Evolutionary conservation across 208 protist species (phyloP), one percentile per base, ranked within the genome.

Genomic region (Leishmania mexicana): DNA sequence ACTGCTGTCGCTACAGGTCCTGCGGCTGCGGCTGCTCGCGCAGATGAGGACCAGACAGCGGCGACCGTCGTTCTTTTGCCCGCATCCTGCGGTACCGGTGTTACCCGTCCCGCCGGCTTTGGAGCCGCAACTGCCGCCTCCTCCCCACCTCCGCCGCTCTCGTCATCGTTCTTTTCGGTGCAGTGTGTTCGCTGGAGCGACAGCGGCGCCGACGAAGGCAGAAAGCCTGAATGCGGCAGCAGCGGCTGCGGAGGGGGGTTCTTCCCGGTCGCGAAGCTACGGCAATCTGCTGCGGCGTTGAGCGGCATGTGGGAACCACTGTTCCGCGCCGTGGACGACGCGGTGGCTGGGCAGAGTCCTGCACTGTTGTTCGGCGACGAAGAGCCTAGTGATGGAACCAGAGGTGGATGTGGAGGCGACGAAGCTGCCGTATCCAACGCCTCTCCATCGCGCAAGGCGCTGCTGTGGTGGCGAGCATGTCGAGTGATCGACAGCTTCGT

Each of bases 261-360:
- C 24, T 96, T 96, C 81, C 85, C 87, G 6, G 42, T 86, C 17
- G 87, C 77, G 28, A 89, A 89, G 28, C 78, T 96, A 45, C 57
- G 87, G 58, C 82, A 83, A 68, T 91, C 90, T 3, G 49, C 73
- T 38, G 74, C 72, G 4, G 81, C 87, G 31, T 62, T 91, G 24
- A 89, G 87, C 76, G 92, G 92, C 53, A 85, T 91, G 62, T 96
- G 92, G 92, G 92, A 96, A 74, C 90, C 90, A 0, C 82, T 96
- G 4, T 93, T 94, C 76, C 53, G n/a, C 54, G 64, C 7, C 8
- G 83, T 96, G 64, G 92, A 96, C 70, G 81, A 84, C 49, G 73
- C 28, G 10, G 58, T 89, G 10, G 54, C 83, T 19, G 49, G 54
- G 31, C 54, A 67, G 57, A 31, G 28, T 35, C 54, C 75, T 49